Evolutionary conservation across 768 basidiomycete species (phyloP).

Genomic region (Serendipita sp.): DNA sequence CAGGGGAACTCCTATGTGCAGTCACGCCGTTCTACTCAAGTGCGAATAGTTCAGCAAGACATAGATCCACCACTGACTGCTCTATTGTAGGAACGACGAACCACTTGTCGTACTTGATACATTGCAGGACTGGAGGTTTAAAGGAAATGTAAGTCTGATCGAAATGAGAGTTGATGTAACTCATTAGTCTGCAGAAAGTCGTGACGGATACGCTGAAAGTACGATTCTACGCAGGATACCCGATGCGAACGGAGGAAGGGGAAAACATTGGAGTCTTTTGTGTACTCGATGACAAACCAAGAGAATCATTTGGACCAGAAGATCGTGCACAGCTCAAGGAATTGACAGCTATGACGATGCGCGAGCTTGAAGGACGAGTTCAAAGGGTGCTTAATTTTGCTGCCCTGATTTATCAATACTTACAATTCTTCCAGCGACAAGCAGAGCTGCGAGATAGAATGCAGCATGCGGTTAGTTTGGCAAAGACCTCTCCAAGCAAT

Average conservation of each 20-base stretch:
- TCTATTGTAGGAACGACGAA: conserved; percentile 39
- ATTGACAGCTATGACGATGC: background rate
- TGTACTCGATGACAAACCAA: background rate
- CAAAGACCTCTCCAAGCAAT: background rate
- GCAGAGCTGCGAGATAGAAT: background rate
- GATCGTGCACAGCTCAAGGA: background rate
- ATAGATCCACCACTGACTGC: background rate
- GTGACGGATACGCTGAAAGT: conserved; percentile 51
- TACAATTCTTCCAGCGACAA: background rate
- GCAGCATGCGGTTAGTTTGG: background rate
- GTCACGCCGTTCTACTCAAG: conserved; percentile 2
- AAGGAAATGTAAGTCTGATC: conserved; percentile 45
- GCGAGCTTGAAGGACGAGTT: background rate
- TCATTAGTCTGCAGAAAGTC: conserved; percentile 36
- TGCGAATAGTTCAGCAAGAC: background rate
- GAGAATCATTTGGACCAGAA: background rate
- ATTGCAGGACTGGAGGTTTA: conserved; percentile 73
- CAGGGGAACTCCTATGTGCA: conserved; percentile 2
- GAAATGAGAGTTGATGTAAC: background rate
- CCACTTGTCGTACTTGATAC: conserved; percentile 78
- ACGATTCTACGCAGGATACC: conserved; percentile 86
- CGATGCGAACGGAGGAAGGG: conserved; percentile 76
- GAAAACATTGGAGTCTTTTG: conserved; percentile 53
- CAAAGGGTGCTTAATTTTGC: background rate
- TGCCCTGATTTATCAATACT: too few relatives aligned